Evolutionary conservation across 768 basidiomycete species (phyloP).

Genomic region (Polyporus arcularius): DNA sequence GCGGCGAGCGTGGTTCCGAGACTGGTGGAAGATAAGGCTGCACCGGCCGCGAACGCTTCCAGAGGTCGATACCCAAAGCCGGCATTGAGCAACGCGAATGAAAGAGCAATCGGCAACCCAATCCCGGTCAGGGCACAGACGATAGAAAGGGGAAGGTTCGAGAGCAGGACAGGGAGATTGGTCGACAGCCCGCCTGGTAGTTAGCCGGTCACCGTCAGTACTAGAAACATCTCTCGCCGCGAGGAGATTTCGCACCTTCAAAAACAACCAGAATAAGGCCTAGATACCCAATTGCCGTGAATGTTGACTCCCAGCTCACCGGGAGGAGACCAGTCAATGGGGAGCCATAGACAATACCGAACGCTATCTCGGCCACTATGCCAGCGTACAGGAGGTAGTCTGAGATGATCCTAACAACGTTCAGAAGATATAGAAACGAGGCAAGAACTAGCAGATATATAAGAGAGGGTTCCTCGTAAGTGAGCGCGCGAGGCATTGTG

Average conservation of each 20-base stretch:
- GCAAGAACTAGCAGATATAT: conserved; percentile 44
- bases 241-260: conserved; percentile 18
- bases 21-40: conserved; percentile 62
- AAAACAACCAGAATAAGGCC: conserved; percentile 35
- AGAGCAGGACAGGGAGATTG: conserved; percentile 43
- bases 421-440: conserved; percentile 58
- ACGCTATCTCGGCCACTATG: conserved; percentile 51
- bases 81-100: conserved; percentile 44
- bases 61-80: conserved; percentile 43
- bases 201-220: conserved; percentile 29
- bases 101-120: conserved; percentile 49
- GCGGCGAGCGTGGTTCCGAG: conserved; percentile 69
- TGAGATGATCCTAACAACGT: conserved; percentile 46
- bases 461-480: conserved; percentile 20
- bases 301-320: conserved; percentile 40
- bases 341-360: conserved; percentile 58
- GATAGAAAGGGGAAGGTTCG: conserved; percentile 49
- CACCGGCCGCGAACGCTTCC: conserved; percentile 62
- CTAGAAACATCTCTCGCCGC: conserved; percentile 31
- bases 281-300: conserved; percentile 47
- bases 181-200: conserved; percentile 63
- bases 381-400: conserved; percentile 45
- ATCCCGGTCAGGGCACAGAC: conserved; percentile 55
- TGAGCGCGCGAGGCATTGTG: background rate
- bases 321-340: conserved; percentile 49